Conservation (phyloP, 2,329 filamentous ascomycete species). For the Macrophomina phaseolina region DNA sequence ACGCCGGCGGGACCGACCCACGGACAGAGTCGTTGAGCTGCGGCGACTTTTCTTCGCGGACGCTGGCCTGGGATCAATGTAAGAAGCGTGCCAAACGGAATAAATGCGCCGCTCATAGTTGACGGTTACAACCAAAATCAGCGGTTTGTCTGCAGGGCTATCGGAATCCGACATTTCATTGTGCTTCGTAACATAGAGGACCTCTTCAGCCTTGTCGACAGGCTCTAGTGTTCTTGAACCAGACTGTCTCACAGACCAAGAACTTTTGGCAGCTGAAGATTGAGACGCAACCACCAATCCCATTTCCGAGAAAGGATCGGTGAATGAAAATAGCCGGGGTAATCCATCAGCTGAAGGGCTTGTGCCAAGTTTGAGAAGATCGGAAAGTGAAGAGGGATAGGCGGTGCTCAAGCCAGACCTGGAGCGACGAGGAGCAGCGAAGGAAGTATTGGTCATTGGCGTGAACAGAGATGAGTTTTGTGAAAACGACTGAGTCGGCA, state of each 20-base stretch:
- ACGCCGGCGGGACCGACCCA: conserved; percentile 62
- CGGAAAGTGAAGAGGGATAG: conserved; percentile 39
- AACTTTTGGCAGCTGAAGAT: conserved; percentile 26
- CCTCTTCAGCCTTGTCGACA: conserved; percentile 78
- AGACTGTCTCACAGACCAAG: conserved; percentile 40
- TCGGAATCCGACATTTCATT: conserved; percentile 61
- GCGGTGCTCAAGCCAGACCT: conserved; percentile 35
- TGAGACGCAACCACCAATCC: conserved; percentile 71
- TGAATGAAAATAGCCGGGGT: conserved; percentile 81
- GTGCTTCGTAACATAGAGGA: conserved; percentile 78
- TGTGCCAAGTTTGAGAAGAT: conserved; percentile 37
- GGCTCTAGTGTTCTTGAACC: conserved; percentile 55
- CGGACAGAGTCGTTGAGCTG: conserved; percentile 31
- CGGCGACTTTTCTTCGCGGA: conserved; percentile 48
- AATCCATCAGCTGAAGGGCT: conserved; percentile 56
- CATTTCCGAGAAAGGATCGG: conserved; percentile 83
- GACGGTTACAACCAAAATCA: conserved; percentile 79
- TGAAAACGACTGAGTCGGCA: conserved; percentile 28
- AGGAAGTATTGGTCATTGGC: conserved; percentile 32
- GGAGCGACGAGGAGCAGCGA: conserved; percentile 34
- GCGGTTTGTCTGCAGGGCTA: conserved; percentile 43
- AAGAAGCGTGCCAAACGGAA: conserved; percentile 83
- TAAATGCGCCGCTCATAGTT: conserved; percentile 79
- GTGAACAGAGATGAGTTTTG: conserved; percentile 19
- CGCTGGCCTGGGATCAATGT: conserved; percentile 69